Percentiles rank a stretch among this genome's conserved stretches.
phyloP scores from a whole-genome alignment of 1,284 basidiomycete genomes.

The Moniliella sp. region DNA sequence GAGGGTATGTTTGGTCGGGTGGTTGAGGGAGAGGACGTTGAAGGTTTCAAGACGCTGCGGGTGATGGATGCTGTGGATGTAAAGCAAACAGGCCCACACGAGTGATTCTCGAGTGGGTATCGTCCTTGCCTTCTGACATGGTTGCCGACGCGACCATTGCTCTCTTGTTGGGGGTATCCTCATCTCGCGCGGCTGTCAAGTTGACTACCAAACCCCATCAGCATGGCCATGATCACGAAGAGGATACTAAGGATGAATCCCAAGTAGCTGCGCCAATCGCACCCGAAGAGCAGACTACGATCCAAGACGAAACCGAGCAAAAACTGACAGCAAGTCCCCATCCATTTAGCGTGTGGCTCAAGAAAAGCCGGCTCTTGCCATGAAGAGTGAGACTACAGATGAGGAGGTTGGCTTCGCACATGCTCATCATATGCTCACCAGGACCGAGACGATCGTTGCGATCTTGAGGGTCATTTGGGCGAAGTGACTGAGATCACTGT shows the following conservation, averaged over 20 bases:
- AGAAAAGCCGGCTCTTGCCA: too few relatives aligned
- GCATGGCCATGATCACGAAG: slow-evolving; percentile 10
- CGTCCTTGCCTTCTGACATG: slow-evolving; percentile 89
- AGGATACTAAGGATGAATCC: too few relatives aligned
- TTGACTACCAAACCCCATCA: slow-evolving; percentile 38
- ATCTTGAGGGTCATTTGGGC: slow-evolving; percentile 5
- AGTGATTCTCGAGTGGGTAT: slow-evolving; percentile 81
- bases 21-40: slow-evolving; percentile 60
- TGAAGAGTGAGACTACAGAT: too few relatives aligned
- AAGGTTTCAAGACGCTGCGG: slow-evolving; percentile 57
- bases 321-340: too few relatives aligned
- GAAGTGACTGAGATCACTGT: slow-evolving; percentile 1
- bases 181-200: slow-evolving; percentile 83
- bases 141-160: slow-evolving; percentile 86
- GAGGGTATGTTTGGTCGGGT: slow-evolving; percentile 90
- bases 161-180: slow-evolving; percentile 77
- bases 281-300: too few relatives aligned
- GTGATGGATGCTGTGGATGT: slow-evolving; percentile 81
- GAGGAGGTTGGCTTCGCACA: too few relatives aligned
- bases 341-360: too few relatives aligned
- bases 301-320: too few relatives aligned
- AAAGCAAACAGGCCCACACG: slow-evolving; percentile 55
- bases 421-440: too few relatives aligned
- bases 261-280: too few relatives aligned
- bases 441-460: slow-evolving; percentile 5